Evolutionary conservation across 345 rosid species (phyloP).

Genomic region (Capsella bursapastoris): DNA sequence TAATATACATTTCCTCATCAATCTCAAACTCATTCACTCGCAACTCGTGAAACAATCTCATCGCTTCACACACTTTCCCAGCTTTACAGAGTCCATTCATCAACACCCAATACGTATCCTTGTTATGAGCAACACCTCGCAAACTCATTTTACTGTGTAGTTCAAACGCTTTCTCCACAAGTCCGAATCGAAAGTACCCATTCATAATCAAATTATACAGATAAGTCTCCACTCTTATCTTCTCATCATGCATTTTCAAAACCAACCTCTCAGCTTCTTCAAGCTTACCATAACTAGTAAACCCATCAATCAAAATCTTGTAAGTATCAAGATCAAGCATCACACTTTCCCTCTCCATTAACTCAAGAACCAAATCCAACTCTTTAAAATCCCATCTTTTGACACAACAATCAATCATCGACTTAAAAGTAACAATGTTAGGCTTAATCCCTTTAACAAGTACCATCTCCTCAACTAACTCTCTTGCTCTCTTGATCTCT

Average conservation of each 20-base stretch:
- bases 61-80: constrained; percentile 48
- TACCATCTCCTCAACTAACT: constrained; percentile 50
- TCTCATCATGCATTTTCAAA: constrained; percentile 51
- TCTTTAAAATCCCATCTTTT: constrained; percentile 64
- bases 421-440: constrained; percentile 52
- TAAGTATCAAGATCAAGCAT: constrained; percentile 44
- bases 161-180: constrained; percentile 43
- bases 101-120: constrained; percentile 54
- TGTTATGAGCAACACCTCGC: constrained; percentile 46
- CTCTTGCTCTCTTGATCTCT: constrained; percentile 54
- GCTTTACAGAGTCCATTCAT: constrained; percentile 50
- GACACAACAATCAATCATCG: constrained; percentile 53
- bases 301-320: constrained; percentile 55
- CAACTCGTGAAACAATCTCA: constrained; percentile 45
- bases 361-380: constrained; percentile 48
- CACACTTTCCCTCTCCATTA: constrained; percentile 55
- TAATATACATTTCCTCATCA: constrained; percentile 44
- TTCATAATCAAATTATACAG: constrained; percentile 53
- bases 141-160: constrained; percentile 49
- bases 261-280: constrained; percentile 57
- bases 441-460: constrained; percentile 47
- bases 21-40: constrained; percentile 50
- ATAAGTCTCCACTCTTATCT: constrained; percentile 50
- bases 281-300: constrained; percentile 50
- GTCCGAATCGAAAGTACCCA: constrained; percentile 45